Conservation (phyloP, 192 early-diverging fungal species). For the Lobosporangium transversale region DNA sequence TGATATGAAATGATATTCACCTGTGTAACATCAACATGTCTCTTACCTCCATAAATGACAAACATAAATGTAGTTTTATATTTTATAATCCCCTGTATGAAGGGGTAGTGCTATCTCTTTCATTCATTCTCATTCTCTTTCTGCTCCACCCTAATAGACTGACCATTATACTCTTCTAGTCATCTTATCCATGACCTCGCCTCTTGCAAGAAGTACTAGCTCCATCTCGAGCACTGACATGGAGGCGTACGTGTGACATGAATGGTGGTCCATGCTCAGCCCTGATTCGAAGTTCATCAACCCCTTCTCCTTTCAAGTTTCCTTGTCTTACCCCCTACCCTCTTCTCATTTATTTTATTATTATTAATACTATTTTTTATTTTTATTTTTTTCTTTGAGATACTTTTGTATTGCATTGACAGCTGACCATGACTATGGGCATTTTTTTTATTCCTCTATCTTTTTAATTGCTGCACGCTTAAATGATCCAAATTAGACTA, state of each 20-base stretch:
- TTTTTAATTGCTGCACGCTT: too few species aligned
- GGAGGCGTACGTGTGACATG: conserved; percentile 52
- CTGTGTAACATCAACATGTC: background rate
- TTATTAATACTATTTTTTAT: background rate
- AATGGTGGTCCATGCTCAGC: conserved; percentile 5
- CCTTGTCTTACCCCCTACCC: background rate
- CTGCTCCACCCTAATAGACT: too few species aligned
- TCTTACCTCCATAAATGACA: conserved; percentile 2
- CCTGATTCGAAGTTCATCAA: background rate
- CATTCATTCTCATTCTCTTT: conserved; percentile 1
- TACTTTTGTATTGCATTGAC: too few species aligned
- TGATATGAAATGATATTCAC: too few species aligned
- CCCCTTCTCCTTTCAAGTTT: background rate
- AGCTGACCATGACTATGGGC: too few species aligned
- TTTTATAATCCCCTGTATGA: too few species aligned
- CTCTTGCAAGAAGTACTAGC: conserved; percentile 35
- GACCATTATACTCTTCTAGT: too few species aligned
- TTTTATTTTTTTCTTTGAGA: too few species aligned
- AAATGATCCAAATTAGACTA: conserved; percentile 8
- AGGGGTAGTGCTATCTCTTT: too few species aligned
- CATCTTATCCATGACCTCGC: conserved; percentile 40
- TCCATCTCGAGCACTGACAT: conserved; percentile 47
- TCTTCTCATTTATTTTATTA: background rate
- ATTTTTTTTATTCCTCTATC: too few species aligned
- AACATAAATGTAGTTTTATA: too few species aligned